Percentiles rank a stretch among this genome's conserved stretches.
These are phyloP conservation scores for Ramicandelaber brevisporus DNA, from an alignment of 192 early-diverging fungal species.

Conservation along the genomic window DNA sequence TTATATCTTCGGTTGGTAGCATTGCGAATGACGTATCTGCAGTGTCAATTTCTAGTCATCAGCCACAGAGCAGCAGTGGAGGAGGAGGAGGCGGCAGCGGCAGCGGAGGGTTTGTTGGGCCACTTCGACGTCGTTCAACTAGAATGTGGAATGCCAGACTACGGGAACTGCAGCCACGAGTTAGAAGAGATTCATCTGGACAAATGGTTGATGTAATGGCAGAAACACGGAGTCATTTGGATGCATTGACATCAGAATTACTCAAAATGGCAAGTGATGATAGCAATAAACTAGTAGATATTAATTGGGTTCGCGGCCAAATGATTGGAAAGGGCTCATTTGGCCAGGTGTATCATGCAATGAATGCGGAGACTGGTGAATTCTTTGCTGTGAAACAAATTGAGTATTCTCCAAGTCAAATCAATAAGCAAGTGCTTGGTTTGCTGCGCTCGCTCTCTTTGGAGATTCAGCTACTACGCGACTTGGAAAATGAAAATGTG, in stretches of 20 bases:
- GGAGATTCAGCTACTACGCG: slow-evolving; percentile 47
- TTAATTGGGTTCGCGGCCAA: slow-evolving; percentile 47
- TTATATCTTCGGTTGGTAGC: too few relatives aligned
- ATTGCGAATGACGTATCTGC: background rate
- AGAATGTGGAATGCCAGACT: slow-evolving; percentile 19
- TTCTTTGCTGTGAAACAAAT: slow-evolving; percentile 72
- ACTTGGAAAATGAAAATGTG: slow-evolving; percentile 72
- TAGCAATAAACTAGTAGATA: slow-evolving; percentile 15
- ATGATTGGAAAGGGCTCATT: slow-evolving; percentile 69
- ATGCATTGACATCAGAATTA: too few relatives aligned
- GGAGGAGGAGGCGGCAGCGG: background rate
- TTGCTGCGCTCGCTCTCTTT: slow-evolving; percentile 19
- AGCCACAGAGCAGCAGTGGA: too few relatives aligned
- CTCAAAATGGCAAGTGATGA: too few relatives aligned
- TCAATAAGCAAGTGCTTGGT: too few relatives aligned
- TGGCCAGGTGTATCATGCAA: slow-evolving; percentile 47
- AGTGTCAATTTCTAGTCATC: too few relatives aligned
- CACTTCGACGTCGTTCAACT: slow-evolving; percentile 19
- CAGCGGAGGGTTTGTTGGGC: background rate
- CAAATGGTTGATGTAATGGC: too few relatives aligned
- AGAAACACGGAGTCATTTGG: too few relatives aligned
- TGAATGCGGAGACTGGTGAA: slow-evolving; percentile 43
- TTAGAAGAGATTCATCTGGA: background rate
- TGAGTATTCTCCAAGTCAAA: too few relatives aligned
- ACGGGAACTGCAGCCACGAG: slow-evolving; percentile 13